Base-by-base conservation (phyloP, 2,329 filamentous ascomycete species). In the Phoma sp. region DNA sequence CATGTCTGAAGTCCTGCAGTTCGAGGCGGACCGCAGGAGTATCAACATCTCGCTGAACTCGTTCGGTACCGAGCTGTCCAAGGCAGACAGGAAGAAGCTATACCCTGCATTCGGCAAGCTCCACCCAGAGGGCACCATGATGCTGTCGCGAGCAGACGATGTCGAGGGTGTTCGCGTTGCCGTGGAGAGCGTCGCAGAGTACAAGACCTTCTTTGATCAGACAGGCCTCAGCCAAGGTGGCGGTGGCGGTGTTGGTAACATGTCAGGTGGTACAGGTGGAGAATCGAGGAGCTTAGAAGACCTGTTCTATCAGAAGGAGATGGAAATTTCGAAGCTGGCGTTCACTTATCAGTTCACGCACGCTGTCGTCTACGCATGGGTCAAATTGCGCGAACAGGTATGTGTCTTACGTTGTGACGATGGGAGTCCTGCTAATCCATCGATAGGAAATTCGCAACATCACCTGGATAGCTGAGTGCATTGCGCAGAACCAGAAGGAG, bases 41-140 rank as follows among this genome's bases (percentile, higher is more conserved):
- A 99, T 99, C 82, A 99, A 99, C 80, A 99, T 99, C 76, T 99
- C 95, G 1, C 85, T 99, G 68, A 99, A 99, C 82, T 97, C 93
- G 0, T 98, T 99, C 69, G 95, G 95, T 61, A 99, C 96, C 8
- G 95, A 99, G 76, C 84, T 99, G 44, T 89, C 88, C 69, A 99
- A 99, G 84, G 84, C 86, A 38, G 95, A 98, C 74, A 88, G 95
- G 68, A 96, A 91, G 81, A 99, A 97, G 84, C 84, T 99, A 41
- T 99, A 99, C 76, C 96, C 95, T 25, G 89, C 80, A 74, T 96
- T 99, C 64, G 95, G 95, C 51, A 88, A 88, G 70, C 83, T 99
- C 39, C 96, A 96, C 65, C 95, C 95, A 0, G 95, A 98, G 77
- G 95, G 96, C 21, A 96, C 91, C 7, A 78, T 96, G 70, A 96